Conservation (phyloP, 108 stramenopile species). For the Nitzschia sp. region DNA sequence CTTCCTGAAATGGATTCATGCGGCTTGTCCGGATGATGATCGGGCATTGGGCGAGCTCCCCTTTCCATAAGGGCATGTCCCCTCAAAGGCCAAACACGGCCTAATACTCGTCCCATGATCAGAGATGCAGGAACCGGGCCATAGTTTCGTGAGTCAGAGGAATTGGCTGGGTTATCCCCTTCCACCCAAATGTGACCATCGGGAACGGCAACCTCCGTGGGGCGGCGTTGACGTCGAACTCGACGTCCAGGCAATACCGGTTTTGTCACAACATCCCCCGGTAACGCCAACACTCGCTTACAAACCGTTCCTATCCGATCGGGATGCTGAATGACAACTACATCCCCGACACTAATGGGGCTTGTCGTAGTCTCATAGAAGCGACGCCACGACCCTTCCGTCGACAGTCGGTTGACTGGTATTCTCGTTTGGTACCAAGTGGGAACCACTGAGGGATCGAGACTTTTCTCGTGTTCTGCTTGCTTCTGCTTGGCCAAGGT, state of each 20-base stretch:
- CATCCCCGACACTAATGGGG: conserved; percentile 79
- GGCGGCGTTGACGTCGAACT: conserved; percentile 12
- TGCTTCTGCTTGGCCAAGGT: conserved; percentile 13
- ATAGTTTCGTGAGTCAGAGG: conserved; percentile 87
- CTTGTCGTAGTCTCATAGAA: conserved; percentile 43
- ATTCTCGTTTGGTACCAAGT: conserved; percentile 48
- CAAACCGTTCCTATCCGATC: conserved; percentile 84
- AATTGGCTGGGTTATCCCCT: conserved; percentile 88
- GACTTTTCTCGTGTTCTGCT: conserved; percentile 15
- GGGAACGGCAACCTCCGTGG: conserved; percentile 52
- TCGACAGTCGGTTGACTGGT: conserved; percentile 39
- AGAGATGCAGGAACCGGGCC: conserved; percentile 87
- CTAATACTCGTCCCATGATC: conserved; percentile 80
- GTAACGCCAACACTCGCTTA: conserved; percentile 90
- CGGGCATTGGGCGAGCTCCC: conserved; percentile 28
- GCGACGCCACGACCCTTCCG: conserved; percentile 28
- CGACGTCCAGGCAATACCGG: conserved; percentile 30
- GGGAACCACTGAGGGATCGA: not conserved
- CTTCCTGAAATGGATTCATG: conserved; percentile 30
- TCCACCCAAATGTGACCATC: conserved; percentile 94
- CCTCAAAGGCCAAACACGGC: conserved; percentile 83
- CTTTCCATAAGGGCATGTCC: conserved; percentile 46
- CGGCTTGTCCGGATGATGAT: conserved; percentile 19
- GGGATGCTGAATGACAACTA: conserved; percentile 86
- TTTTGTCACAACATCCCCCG: conserved; percentile 77